Evolutionary conservation across 495 filamentous ascomycete genomes (phyloP), one percentile per base, ranked within the genome.

Genomic region (Cetradonia linearis): DNA sequence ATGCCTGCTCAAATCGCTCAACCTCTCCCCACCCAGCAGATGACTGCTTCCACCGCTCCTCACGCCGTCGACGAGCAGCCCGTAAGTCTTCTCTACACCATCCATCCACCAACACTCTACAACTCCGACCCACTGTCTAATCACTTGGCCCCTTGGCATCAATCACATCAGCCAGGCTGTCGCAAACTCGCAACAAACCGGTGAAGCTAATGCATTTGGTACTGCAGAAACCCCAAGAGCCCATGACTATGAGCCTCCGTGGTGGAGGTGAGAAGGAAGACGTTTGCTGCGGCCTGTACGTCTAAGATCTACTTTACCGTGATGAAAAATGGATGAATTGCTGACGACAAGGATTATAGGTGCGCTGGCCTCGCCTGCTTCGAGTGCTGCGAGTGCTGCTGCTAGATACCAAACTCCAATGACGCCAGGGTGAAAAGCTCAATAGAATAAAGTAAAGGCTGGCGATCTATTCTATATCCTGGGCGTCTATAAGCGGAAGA

Each of bases 301-400:
- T 52, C 18, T 27, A 52, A n/a, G 14, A 53, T 18, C 18, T 49
- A 20, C 9, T 14, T 37, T 1, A 13, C 16, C 8, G 18, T 18
- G 14, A 59, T 37, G 31, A 11, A 25, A 38, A 3, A n/a, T 23
- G 9, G 28, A 37, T 30, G 25, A 23, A 30, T 9, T 56, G 20
- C 23, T 18, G 16, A 47, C 36, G 4, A 27, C 1, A 1, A 58
- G 9, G 34, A 3, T 20, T 7, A 38, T 5, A 59, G 58, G 2
- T 59, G 58, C 47, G 58, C 58, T 16, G 58, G 58, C 46, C 48
- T 49, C 47, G 58, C 58, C 46, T 59, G 58, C 58, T 59, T 59
- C 46, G 58, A 59, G 16, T 59, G 58, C 47, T 59, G 44, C 58
- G 58, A 59, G 28, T 59, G 58, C 58, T 59, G 58, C 58, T 56